Percentiles rank a stretch among this genome's conserved stretches.
Conservation (phyloP, 2,329 filamentous ascomycete species). For the Talaromyces sp. region DNA sequence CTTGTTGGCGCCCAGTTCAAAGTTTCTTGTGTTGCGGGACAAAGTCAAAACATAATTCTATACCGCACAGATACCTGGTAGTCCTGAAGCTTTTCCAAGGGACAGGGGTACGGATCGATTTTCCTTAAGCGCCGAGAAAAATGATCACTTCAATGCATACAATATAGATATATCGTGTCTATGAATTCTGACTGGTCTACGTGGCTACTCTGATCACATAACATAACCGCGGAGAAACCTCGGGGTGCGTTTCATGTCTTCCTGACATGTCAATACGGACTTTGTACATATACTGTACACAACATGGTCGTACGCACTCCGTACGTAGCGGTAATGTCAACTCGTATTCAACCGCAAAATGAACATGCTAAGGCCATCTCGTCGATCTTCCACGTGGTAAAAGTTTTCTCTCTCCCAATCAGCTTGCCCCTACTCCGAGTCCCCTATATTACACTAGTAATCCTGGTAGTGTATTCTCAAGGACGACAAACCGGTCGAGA, state of each 20-base stretch:
- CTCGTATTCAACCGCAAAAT: not conserved
- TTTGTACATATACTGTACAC: too few species aligned
- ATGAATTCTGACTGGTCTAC: not conserved
- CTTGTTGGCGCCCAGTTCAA: not conserved
- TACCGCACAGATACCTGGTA: too few species aligned
- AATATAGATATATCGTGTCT: not conserved
- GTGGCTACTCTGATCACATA: constrained; percentile 2
- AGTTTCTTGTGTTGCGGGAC: not conserved
- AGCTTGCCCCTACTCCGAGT: constrained; percentile 13
- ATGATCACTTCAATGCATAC: not conserved
- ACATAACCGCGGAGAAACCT: not conserved
- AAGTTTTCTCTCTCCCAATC: not conserved
- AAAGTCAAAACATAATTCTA: too few species aligned
- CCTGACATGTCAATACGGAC: not conserved
- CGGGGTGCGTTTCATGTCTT: not conserved
- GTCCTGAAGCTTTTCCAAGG: too few species aligned
- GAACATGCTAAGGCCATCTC: not conserved
- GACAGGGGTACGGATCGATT: not conserved
- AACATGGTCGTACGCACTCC: too few species aligned
- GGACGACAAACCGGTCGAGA: not conserved
- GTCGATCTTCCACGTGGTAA: constrained; percentile 22
- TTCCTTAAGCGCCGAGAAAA: not conserved
- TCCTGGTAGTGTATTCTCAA: too few species aligned
- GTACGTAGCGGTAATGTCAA: not conserved
- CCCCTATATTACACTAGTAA: not conserved